Base-by-base conservation (phyloP, 371 early-diverging fungal genomes). In the Dichotomocladium elegans region DNA sequence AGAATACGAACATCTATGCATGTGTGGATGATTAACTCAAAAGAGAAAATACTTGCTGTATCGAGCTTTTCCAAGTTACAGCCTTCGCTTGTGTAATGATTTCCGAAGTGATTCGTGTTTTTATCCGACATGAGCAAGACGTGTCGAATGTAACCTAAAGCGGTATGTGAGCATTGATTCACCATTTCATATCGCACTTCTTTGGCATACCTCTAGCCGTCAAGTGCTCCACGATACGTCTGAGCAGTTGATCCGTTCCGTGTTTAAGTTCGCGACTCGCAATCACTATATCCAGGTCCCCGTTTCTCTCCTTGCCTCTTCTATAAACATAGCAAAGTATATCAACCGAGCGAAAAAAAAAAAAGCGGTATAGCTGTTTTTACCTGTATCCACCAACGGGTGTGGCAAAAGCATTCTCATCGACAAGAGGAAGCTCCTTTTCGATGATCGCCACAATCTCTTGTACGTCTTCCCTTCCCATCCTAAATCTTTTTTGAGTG, bases 331-430 rank as follows among this genome's bases (percentile, higher is more conserved):
- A 22, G 19, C 25, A 30, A 12, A 11, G 5, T 40, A 3, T 29
- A 9, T 47, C n/a, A n/a, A n/a, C n/a, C n/a, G n/a, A n/a, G n/a
- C n/a, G n/a, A n/a, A n/a, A n/a, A n/a, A n/a, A n/a, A n/a, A n/a
- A n/a, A n/a, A n/a, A n/a, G n/a, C n/a, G n/a, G n/a, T n/a, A n/a
- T n/a, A 44, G 11, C 10, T 10, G 41, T 12, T 22, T 11, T n/a
- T 53, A 70, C 63, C 66, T 61, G 31, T 78, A 82, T 8, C 82
- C 82, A 5, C 82, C 82, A 28, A 77, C 78, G 27, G 74, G 68
- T 10, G 53, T 57, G 11, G 71, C 31, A 12, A 53, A 51, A 30
- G 54, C 62, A 11, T 69, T 37, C 0, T 54, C 47, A 30, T 67
- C 66, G 8, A 80, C 30, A 1, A 17, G 47, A 8, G 44, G 57